These are phyloP conservation scores for Musa acuminata DNA, from an alignment of 176 grass and related monocot species.

Conservation along the genomic window DNA sequence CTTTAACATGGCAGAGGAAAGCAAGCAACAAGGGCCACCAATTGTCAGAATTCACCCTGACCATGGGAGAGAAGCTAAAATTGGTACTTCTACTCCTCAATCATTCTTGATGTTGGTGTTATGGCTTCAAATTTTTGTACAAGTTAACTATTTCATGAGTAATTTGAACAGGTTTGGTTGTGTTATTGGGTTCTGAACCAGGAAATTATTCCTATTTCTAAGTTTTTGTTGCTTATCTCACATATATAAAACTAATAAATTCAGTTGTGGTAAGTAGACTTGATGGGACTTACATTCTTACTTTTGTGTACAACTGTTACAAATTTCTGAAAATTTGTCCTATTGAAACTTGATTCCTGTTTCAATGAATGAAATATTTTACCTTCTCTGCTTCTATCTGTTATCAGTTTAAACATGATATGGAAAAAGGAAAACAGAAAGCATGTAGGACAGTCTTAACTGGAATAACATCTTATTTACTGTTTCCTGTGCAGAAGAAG, in stretches of 20 bases:
- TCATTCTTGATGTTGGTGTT: neutral
- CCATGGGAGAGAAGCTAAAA: constrained; percentile 16
- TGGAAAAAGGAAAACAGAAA: too few relatives aligned
- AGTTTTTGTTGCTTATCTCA: too few relatives aligned
- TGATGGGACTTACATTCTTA: neutral
- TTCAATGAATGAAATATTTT: too few relatives aligned
- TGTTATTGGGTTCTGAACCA: neutral
- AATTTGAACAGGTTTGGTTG: neutral
- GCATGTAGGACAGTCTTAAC: neutral
- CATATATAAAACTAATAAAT: too few relatives aligned
- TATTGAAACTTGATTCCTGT: too few relatives aligned
- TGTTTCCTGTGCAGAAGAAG: too few relatives aligned
- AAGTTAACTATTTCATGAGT: neutral
- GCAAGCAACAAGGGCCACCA: neutral
- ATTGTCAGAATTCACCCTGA: constrained; percentile 14
- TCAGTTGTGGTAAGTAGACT: too few relatives aligned
- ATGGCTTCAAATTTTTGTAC: neutral
- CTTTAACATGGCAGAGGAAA: constrained; percentile 18
- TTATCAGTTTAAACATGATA: too few relatives aligned
- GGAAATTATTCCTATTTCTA: neutral
- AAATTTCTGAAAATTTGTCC: too few relatives aligned
- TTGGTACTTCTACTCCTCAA: neutral
- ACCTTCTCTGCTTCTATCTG: too few relatives aligned
- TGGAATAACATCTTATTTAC: neutral
- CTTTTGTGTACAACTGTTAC: neutral